Base-by-base conservation (phyloP, 2,329 filamentous ascomycete species). In the Ascocoryne sarcoides region DNA sequence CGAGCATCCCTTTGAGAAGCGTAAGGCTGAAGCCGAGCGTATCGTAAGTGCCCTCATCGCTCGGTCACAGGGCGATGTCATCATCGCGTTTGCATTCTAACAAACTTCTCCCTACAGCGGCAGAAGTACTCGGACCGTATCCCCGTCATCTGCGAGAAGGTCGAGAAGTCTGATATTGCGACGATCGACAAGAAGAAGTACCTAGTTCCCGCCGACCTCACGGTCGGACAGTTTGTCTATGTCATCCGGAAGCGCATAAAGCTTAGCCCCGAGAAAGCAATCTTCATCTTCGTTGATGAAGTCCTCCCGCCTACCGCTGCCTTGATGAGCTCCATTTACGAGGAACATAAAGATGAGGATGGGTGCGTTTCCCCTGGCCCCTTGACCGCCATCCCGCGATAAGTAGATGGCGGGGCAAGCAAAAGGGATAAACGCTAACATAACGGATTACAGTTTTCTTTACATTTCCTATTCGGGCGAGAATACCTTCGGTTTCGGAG, bases 171-270 rank as follows among this genome's bases (percentile, higher is more conserved):
- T 48, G 92, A 98, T 64, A 98, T 98, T 58, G 92, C 92, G 46
- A 96, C 92, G 54, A 98, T 98, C 75, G 92, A 98, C 71, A 98
- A 98, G 82, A 98, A 98, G 81, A 98, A 98, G 73, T 98, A 98
- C 62, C 78, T 98, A 36, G 92, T 98, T 19, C 92, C 92, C 10
- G 88, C 92, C 56, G 92, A 98, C 63, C 79, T 98, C 62, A 98
- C 92, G 49, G 92, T 98, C 50, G 92, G 92, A 59, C 92, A 98
- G 81, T 95, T 98, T 64, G 92, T 98, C 70, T 98, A 98, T 68
- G 92, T 98, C 52, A 98, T 98, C 69, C 88, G 92, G 65, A 98
- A 98, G 79, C 84, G 92, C 62, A 98, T 98, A 72, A 98, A 98
- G 86, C 78, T 98, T 55, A 95, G 88, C 40, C 92, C 92, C 21